Base-by-base conservation (phyloP, 139 green algal genomes). In the Micractinium sp. region DNA sequence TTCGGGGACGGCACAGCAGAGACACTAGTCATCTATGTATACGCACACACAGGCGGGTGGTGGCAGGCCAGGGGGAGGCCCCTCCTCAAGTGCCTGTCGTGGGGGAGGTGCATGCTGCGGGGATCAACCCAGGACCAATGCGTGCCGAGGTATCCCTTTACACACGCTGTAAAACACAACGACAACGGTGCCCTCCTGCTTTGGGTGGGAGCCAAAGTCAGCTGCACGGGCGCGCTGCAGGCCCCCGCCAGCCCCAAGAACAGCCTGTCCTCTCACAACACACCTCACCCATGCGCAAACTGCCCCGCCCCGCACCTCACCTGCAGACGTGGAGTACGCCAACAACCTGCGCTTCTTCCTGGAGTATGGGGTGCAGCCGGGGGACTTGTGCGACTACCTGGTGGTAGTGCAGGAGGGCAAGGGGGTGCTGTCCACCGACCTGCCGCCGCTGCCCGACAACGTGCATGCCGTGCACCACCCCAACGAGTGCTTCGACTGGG, bases 401-500 rank as follows among this genome's bases (percentile, higher is more conserved):
- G 87, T 95, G 56, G 80, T 95, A n/a, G 81, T 93, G 20, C 93
- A 94, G 86, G 67, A 93, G 66, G 82, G 83, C 33, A 27, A 22
- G 60, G 83, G 66, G 1, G 66, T 89, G 61, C 39, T 85, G 60
- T 71, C 66, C 15, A 79, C 71, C 33, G 1, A 81, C 12, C 81
- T 93, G 69, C 91, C 91, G 16, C 60, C 87, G 67, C 87, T 95
- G 79, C 93, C 93, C 19, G 13, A 81, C 38, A 95, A 95, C 61
- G 92, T 94, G 9, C 86, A 67, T 5, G 92, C 92, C n/a, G 60
- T 94, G 33, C 80, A 63, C 19, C 93, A 94, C 56, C 18, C 88
- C 27, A 95, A 95, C 88, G 47, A 92, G 74, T 94, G 92, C 88
- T 95, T 82, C 77, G 92, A 94, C 89, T 95, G 90, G 91, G 92